Evolutionary conservation across 257 asterid species (phyloP).

Genomic region (Mentha longifolia): DNA sequence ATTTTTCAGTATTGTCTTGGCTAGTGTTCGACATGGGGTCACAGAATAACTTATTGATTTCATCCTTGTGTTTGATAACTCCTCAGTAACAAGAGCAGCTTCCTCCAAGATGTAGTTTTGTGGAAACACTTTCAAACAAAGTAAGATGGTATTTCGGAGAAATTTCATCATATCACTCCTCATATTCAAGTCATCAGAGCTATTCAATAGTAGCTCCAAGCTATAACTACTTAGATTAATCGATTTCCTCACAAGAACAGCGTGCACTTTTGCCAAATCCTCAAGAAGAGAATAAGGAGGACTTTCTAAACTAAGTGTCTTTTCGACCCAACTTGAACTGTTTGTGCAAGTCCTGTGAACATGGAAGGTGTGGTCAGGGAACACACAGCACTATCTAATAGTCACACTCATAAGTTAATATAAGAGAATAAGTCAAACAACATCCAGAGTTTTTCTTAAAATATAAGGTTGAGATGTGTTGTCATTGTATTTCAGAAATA

Average conservation of each 20-base stretch:
- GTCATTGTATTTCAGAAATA: background rate
- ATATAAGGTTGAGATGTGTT: background rate
- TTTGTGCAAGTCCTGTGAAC: slow-evolving; percentile 82
- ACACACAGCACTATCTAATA: slow-evolving; percentile 8
- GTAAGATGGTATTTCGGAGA: slow-evolving; percentile 80
- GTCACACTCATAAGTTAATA: background rate
- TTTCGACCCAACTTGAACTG: slow-evolving; percentile 82
- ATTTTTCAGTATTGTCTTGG: slow-evolving; percentile 76
- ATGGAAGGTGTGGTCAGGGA: slow-evolving; percentile 31
- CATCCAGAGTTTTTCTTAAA: slow-evolving; percentile 6
- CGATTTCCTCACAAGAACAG: slow-evolving; percentile 43
- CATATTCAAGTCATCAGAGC: slow-evolving; percentile 63
- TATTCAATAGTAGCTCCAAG: slow-evolving; percentile 62
- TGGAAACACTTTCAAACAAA: slow-evolving; percentile 77
- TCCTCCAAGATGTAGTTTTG: slow-evolving; percentile 82
- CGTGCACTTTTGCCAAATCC: slow-evolving; percentile 56
- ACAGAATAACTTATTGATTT: slow-evolving; percentile 49
- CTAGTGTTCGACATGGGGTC: slow-evolving; percentile 91
- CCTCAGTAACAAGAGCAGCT: slow-evolving; percentile 95
- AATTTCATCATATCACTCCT: slow-evolving; percentile 74
- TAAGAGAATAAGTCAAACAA: background rate
- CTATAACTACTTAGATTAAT: slow-evolving; percentile 39
- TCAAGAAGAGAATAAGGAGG: slow-evolving; percentile 66
- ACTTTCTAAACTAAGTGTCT: slow-evolving; percentile 67
- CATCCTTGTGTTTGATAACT: slow-evolving; percentile 77